These are phyloP conservation scores for Wickerhamomyces ciferrii DNA, from an alignment of 805 yeast species.

Conservation along the genomic window DNA sequence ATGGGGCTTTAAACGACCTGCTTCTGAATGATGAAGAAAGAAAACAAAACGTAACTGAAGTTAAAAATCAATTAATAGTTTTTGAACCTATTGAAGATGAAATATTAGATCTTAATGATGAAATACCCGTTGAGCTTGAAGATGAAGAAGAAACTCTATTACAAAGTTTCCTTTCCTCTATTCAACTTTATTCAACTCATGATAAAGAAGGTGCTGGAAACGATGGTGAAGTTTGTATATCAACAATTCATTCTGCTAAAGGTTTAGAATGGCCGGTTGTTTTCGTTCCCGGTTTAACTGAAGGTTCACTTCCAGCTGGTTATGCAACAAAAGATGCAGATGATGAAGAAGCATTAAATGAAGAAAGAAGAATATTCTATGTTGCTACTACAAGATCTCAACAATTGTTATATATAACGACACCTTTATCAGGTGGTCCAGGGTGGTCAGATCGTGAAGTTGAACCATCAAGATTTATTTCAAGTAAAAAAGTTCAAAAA, in stretches of 20 bases:
- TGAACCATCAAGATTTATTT: background rate
- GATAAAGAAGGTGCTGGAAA: constrained; percentile 16
- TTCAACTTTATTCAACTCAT: constrained; percentile 27
- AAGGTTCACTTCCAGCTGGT: constrained; percentile 59
- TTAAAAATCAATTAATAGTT: constrained; percentile 28
- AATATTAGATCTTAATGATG: background rate
- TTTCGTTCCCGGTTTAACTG: constrained; percentile 68
- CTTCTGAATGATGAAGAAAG: constrained; percentile 22
- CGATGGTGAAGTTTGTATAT: constrained; percentile 40
- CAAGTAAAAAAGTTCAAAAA: background rate
- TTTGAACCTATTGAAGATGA: constrained; percentile 29
- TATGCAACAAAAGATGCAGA: constrained; percentile 32
- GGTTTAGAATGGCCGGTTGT: constrained; percentile 97
- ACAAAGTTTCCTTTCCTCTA: constrained; percentile 29
- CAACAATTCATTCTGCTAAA: constrained; percentile 89
- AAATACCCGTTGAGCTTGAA: constrained; percentile 3
- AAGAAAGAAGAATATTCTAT: constrained; percentile 80
- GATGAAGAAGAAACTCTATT: constrained; percentile 14
- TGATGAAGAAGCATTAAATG: constrained; percentile 39
- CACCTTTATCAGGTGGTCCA: background rate
- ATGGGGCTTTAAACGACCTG: constrained; percentile 2
- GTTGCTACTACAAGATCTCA: constrained; percentile 89
- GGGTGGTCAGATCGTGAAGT: background rate
- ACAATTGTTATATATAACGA: constrained; percentile 39
- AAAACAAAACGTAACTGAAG: constrained; percentile 34